Evolutionary conservation across 2,329 filamentous ascomycete genomes (phyloP).

Genomic region (Cordyceps fumosorosea): DNA sequence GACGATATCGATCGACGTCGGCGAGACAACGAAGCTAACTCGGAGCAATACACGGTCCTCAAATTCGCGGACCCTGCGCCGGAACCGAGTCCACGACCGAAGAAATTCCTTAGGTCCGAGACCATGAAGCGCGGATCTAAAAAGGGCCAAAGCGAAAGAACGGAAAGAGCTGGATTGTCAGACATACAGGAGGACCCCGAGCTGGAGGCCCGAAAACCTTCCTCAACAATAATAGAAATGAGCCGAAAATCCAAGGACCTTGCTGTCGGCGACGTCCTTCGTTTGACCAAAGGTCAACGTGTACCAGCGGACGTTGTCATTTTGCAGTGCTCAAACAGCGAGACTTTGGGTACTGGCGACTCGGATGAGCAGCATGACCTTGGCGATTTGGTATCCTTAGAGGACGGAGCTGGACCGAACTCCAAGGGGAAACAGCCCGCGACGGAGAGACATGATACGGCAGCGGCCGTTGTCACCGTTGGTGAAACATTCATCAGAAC

Average conservation of each 20-base stretch:
- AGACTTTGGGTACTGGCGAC: constrained; percentile 34
- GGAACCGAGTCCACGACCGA: constrained; percentile 32
- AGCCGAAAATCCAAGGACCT: constrained; percentile 80
- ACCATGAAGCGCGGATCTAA: constrained; percentile 24
- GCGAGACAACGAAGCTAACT: constrained; percentile 89
- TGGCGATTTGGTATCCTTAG: constrained; percentile 37
- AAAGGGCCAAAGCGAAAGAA: constrained; percentile 24
- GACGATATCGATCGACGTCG: constrained; percentile 84
- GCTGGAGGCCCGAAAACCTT: constrained; percentile 39
- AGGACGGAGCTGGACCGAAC: constrained; percentile 26
- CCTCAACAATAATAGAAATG: constrained; percentile 55
- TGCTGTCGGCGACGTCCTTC: constrained; percentile 92
- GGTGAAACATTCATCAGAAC: constrained; percentile 97
- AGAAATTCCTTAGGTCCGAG: constrained; percentile 39
- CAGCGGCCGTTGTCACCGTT: constrained; percentile 36
- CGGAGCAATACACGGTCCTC: constrained; percentile 77
- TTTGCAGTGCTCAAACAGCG: constrained; percentile 67
- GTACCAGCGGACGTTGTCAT: constrained; percentile 94
- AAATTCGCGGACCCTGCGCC: constrained; percentile 55
- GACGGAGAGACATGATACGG: constrained; percentile 19
- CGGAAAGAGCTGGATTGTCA: constrained; percentile 39
- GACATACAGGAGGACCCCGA: constrained; percentile 67
- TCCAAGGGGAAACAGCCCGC: constrained; percentile 31
- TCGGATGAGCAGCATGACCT: constrained; percentile 25
- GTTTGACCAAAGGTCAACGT: constrained; percentile 83